Evolutionary conservation across 2,329 filamentous ascomycete species (phyloP).

Genomic region (Colletotrichum eremochloae): DNA sequence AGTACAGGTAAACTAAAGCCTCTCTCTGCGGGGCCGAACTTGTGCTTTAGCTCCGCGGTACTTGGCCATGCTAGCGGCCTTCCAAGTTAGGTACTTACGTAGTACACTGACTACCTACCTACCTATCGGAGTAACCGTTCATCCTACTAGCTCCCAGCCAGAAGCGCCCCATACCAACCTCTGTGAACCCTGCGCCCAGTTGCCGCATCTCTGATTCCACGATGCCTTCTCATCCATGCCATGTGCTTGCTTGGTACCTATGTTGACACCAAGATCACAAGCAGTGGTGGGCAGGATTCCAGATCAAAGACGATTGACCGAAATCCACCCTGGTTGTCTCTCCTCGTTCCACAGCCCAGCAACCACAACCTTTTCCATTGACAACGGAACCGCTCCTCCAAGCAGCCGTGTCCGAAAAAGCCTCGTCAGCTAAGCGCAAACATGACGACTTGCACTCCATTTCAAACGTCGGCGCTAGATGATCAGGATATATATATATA

Average conservation of each 20-base stretch:
- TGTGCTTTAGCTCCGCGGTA: slow-evolving; percentile 7
- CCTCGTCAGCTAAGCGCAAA: slow-evolving; percentile 14
- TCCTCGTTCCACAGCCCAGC: slow-evolving; percentile 23
- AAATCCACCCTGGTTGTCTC: slow-evolving; percentile 13
- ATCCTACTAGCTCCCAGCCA: background rate
- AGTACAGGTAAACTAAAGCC: background rate
- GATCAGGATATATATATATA: background rate
- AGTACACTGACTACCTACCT: too few species aligned
- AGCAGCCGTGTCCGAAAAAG: slow-evolving; percentile 32
- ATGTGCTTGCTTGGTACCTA: background rate
- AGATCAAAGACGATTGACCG: slow-evolving; percentile 1
- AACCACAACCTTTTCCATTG: slow-evolving; percentile 32
- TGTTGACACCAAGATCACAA: slow-evolving; percentile 1
- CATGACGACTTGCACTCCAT: slow-evolving; percentile 32
- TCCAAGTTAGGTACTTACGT: background rate
- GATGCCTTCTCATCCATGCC: slow-evolving; percentile 30
- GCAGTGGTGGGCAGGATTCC: slow-evolving; percentile 16
- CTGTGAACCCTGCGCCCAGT: slow-evolving; percentile 34
- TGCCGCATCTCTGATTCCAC: slow-evolving; percentile 41
- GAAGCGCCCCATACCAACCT: slow-evolving; percentile 1
- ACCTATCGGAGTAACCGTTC: background rate
- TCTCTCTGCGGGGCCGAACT: background rate
- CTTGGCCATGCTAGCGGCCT: background rate
- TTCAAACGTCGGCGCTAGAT: slow-evolving; percentile 30
- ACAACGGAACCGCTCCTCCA: slow-evolving; percentile 21